A percentile compares a stretch with the other conserved stretches of the same genome.
Conservation (phyloP, 2,329 filamentous ascomycete genomes). For the Ceratocystiopsis minuta region DNA sequence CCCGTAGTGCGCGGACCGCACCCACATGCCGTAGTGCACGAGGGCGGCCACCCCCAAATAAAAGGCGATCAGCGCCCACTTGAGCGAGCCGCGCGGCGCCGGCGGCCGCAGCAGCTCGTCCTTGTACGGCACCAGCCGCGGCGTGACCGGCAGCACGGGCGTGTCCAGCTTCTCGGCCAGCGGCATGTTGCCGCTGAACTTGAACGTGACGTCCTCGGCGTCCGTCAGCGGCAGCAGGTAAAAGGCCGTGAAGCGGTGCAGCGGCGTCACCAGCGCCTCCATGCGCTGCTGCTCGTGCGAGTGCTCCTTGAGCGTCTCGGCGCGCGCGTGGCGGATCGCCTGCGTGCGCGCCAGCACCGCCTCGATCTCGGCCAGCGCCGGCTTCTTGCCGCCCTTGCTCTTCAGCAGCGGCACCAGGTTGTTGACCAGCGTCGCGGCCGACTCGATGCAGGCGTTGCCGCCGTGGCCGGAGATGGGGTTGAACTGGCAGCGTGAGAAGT, state of each 20-base stretch:
- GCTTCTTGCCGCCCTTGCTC: background rate
- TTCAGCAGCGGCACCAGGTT: constrained; percentile 1
- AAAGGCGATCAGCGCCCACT: background rate
- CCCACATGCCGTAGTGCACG: constrained; percentile 2
- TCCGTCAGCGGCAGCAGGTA: constrained; percentile 1
- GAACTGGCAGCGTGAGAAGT: constrained; percentile 6
- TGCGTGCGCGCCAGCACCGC: constrained; percentile 4
- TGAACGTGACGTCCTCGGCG: constrained; percentile 4
- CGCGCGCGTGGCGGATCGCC: background rate
- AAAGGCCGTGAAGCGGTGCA: background rate
- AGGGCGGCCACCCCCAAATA: constrained; percentile 1
- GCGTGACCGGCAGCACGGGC: background rate
- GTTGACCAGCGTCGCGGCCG: constrained; percentile 10
- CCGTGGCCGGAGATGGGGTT: constrained; percentile 12
- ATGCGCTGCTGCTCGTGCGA: constrained; percentile 7
- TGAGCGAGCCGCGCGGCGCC: background rate
- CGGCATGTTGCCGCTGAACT: constrained; percentile 5
- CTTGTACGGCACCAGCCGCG: constrained; percentile 5
- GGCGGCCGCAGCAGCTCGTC: constrained; percentile 6
- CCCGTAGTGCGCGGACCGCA: background rate
- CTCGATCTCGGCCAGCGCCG: constrained; percentile 1
- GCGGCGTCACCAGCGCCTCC: constrained; percentile 4
- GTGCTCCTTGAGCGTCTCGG: background rate
- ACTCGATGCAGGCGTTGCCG: constrained; percentile 13
- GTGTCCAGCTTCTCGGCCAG: constrained; percentile 3